These are phyloP conservation scores for Chlamydomonas sp. DNA, from an alignment of 139 green algal species.

Conservation along the genomic window DNA sequence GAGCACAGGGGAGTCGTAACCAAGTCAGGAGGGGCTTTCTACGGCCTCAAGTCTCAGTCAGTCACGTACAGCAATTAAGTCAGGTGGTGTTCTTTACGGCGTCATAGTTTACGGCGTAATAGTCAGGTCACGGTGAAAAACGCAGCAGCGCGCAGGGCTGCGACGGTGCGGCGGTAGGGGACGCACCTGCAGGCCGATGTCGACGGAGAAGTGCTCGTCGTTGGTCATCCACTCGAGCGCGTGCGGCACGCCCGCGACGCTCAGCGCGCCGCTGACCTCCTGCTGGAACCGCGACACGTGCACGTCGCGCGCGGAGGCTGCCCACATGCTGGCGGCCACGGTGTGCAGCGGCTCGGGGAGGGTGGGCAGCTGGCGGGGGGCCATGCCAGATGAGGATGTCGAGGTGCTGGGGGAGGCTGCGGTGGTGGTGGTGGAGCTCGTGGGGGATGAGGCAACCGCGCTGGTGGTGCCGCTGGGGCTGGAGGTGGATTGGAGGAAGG, in stretches of 20 bases:
- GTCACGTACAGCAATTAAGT: too few species aligned
- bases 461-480: too few species aligned
- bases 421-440: neutral
- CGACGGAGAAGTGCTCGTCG: constrained; percentile 60
- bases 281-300: constrained; percentile 54
- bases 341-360: constrained; percentile 48
- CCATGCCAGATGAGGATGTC: too few species aligned
- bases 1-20: neutral
- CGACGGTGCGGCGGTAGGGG: neutral
- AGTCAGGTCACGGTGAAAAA: too few species aligned
- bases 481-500: too few species aligned
- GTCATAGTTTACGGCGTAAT: too few species aligned
- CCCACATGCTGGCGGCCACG: constrained; percentile 43
- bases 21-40: neutral
- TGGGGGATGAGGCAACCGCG: too few species aligned
- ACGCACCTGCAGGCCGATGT: constrained; percentile 53
- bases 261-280: constrained; percentile 48
- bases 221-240: constrained; percentile 56
- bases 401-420: neutral
- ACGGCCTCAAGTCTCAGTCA: neutral
- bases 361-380: constrained; percentile 32
- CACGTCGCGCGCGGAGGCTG: constrained; percentile 43
- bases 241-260: constrained; percentile 48
- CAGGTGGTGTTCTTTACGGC: too few species aligned
- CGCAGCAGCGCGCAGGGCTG: too few species aligned